phyloP scores from a whole-genome alignment of 345 rosid species.

The Lepidium aucheri region DNA sequence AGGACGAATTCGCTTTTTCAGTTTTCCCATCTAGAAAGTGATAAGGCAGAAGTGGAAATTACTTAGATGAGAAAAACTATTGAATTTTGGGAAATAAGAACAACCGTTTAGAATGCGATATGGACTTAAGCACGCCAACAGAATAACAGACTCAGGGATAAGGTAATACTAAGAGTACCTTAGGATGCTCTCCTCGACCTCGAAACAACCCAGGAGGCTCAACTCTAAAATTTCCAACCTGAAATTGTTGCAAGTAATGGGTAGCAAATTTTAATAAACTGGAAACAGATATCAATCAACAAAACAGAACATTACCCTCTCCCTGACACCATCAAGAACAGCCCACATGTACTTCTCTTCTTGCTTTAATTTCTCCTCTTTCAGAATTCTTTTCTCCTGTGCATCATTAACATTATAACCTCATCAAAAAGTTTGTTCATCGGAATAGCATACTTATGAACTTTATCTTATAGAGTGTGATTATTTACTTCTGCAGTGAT shows the following conservation, averaged over 20 bases:
- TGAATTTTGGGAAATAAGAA: neutral
- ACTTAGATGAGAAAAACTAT: neutral
- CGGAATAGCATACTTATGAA: neutral
- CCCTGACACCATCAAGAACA: slow-evolving; percentile 85
- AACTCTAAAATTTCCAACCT: slow-evolving; percentile 99
- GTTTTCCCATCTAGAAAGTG: slow-evolving; percentile 84
- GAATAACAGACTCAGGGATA: neutral
- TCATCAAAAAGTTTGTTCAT: neutral
- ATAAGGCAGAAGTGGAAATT: neutral
- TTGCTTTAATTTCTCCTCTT: slow-evolving; percentile 76
- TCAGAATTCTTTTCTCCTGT: slow-evolving; percentile 89
- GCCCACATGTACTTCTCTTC: slow-evolving; percentile 99
- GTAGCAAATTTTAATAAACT: neutral
- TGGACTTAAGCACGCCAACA: neutral
- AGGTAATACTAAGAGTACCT: slow-evolving; percentile 38
- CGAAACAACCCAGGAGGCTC: slow-evolving; percentile 99
- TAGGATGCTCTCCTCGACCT: slow-evolving; percentile 99
- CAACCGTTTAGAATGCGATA: neutral
- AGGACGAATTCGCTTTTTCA: slow-evolving; percentile 85
- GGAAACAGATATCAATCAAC: neutral
- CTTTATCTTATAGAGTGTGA: neutral
- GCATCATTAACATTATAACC: slow-evolving; percentile 11
- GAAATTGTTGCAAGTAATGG: slow-evolving; percentile 10
- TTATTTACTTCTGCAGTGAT: slow-evolving; percentile 19
- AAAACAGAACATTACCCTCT: slow-evolving; percentile 53